Base-by-base conservation (phyloP, 208 protist species). In the Wallacemonas sp. region DNA sequence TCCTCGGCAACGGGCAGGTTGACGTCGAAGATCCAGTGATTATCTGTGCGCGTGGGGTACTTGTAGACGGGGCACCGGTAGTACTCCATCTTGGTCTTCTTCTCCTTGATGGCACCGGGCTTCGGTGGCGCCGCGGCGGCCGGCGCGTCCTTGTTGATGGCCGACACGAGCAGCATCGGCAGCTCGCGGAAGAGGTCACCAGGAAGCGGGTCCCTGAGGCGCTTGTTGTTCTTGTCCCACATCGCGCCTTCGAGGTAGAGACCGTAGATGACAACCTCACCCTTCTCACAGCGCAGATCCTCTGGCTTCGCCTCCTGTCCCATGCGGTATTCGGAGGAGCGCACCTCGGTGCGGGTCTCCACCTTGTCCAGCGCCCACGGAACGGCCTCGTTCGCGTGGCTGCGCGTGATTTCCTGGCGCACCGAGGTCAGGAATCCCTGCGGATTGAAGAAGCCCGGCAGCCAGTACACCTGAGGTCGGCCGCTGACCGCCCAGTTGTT, bases 401-500 rank as follows among this genome's bases (percentile, higher is more conserved):
- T 92, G 36, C 94, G 85, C 1, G 92, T 96, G 61, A 98, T 95
- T 66, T 99, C 98, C 84, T 99, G 98, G 33, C 97, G 91, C 61
- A 99, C 93, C n/a, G 97, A 97, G 17, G 98, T 99, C 36, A 99
- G 85, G 82, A 99, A 99, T 41, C 98, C 94, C 67, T 98, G 96
- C 44, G 98, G 98, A 89, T 99, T 99, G 88, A 99, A 99, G 84
- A 99, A 99, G 50, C 98, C 98, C n/a, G 95, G 89, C 13, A 99
- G 78, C 98, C 98, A 99, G 81, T 96, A 99, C 42, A 93, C 87
- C 46, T 80, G 79, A 34, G 98, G 98, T 0, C 96, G 89, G 10
- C 95, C 98, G 13, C 78, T 86, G 38, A 53, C 50, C 13, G 98
- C 79, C 98, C 98, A 99, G 24, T 46, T 76, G 63, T 93, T 86